A percentile compares a stretch with the other conserved stretches of the same genome.
These are phyloP conservation scores for Rosa rugosa DNA, from an alignment of 306 rosid species.

Conservation along the genomic window DNA sequence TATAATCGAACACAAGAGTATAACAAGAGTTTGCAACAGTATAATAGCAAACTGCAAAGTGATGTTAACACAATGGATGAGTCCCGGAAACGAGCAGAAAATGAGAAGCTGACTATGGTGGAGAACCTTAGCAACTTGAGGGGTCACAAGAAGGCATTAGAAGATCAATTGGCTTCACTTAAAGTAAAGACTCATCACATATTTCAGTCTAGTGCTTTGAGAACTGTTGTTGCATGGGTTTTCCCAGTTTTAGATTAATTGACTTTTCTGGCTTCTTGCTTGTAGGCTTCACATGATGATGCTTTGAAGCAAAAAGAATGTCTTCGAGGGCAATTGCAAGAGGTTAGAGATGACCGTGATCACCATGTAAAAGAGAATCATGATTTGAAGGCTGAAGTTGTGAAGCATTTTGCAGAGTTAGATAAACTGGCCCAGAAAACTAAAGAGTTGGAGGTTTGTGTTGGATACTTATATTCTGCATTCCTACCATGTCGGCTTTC, in stretches of 20 bases:
- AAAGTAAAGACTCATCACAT: conserved; percentile 46
- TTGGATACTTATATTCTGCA: background rate
- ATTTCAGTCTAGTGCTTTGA: background rate
- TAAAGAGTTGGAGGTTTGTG: conserved; percentile 68
- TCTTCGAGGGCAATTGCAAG: conserved; percentile 72
- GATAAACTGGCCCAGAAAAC: conserved; percentile 58
- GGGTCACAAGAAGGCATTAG: conserved; percentile 76
- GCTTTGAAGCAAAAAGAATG: conserved; percentile 64
- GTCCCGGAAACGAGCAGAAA: conserved; percentile 68
- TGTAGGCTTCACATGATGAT: conserved; percentile 68
- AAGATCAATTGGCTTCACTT: conserved; percentile 61
- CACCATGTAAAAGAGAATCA: conserved; percentile 49
- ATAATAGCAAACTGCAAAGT: conserved; percentile 74
- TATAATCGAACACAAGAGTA: conserved; percentile 84
- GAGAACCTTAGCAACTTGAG: conserved; percentile 70
- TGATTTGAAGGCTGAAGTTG: conserved; percentile 51
- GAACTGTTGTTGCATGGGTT: background rate
- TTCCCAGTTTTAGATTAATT: background rate
- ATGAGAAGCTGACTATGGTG: conserved; percentile 76
- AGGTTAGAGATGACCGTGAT: conserved; percentile 81
- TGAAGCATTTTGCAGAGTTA: conserved; percentile 49
- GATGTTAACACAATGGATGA: conserved; percentile 63
- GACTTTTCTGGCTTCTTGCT: conserved; percentile 6
- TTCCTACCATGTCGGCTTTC: conserved; percentile 8
- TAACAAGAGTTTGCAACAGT: conserved; percentile 80